Evolutionary conservation across 306 rosid species (phyloP), one percentile per base, ranked within the genome.

Genomic region (Inga leiocalycina): DNA sequence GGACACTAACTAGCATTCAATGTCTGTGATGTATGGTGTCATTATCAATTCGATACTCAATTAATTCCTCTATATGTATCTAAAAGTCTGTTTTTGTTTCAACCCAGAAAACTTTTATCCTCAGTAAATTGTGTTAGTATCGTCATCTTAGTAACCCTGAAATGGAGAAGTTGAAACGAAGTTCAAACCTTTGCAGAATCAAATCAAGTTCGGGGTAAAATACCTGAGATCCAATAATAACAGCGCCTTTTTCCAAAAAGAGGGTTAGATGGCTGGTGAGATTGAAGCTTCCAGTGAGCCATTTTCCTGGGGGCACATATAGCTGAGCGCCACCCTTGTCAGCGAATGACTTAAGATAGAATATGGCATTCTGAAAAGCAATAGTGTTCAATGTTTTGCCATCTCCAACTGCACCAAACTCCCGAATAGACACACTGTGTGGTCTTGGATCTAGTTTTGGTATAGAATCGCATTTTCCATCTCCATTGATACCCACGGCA

Each of bases 301-400:
- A 96, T 81, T 89, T 90, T 69, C 99, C 99, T 0, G 93, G 94
- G 0, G 99, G 99, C 52, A 96, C 94, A 30, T 96, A 96, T 6
- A 96, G 93, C 91, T 96, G 98, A 65, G 99, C 99, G 10, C 98
- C 99, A 17, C 99, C 99, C 88, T 96, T 96, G 68, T 96, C 99
- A 56, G 99, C 92, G 62, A 96, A 96, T 19, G 99, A 96, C 88
- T 93, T 96, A 86, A 96, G 96, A 83, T 95, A 95, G 87, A 95
- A 95, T 22, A 95, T 87, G 75, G 99, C 99, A 88, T 95, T 95
- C 89, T 93, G 97, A 81, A 95, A 95, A 83, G 99, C 99, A 66
- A 93, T 75, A 64, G 98, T 95, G 82, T 95, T 95, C 85, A 92
- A 75, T 73, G 99, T 92, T 83, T 89, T 90, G n/a, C 99, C 99